A percentile compares a stretch with the other conserved stretches of the same genome.
phyloP scores from a whole-genome alignment of 2,329 filamentous ascomycete species.

The Dactylellina leptospora region DNA sequence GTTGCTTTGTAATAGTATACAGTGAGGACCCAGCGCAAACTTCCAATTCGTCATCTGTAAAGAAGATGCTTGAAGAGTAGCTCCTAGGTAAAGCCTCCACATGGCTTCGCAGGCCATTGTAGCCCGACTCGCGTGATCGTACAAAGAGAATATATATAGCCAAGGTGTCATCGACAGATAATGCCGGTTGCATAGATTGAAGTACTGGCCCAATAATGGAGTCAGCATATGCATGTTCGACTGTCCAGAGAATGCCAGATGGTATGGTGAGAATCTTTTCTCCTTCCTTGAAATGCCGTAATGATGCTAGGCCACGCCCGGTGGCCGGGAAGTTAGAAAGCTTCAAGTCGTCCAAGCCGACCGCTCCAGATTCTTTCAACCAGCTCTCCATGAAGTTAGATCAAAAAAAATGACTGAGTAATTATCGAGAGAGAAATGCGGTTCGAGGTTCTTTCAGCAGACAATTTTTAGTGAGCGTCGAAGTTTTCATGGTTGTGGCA shows the following conservation, averaged over 20 bases:
- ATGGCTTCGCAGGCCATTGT: constrained; percentile 57
- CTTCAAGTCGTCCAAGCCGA: constrained; percentile 58
- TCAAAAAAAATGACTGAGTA: constrained; percentile 7
- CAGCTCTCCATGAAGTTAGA: constrained; percentile 58
- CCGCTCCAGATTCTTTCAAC: constrained; percentile 58
- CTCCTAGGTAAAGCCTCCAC: constrained; percentile 58
- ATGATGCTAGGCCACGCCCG: constrained; percentile 59
- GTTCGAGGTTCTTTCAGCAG: constrained; percentile 3
- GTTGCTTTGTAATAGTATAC: constrained; percentile 59
- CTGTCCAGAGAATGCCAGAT: constrained; percentile 58
- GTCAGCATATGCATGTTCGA: constrained; percentile 59
- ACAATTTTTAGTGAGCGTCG: constrained; percentile 10
- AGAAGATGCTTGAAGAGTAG: constrained; percentile 60
- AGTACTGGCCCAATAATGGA: constrained; percentile 59
- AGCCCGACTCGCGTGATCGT: constrained; percentile 59
- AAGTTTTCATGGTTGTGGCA: too few species aligned
- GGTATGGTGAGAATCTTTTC: constrained; percentile 60
- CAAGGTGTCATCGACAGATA: constrained; percentile 59
- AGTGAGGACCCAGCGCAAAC: constrained; percentile 59
- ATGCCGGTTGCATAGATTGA: constrained; percentile 58
- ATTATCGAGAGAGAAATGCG: constrained; percentile 14
- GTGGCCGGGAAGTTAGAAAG: constrained; percentile 59
- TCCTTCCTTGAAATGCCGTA: constrained; percentile 58
- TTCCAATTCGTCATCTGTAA: constrained; percentile 59
- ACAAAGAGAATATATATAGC: constrained; percentile 60